phyloP scores from a whole-genome alignment of 139 green algal species.

The Pedinophyceae sp. region DNA sequence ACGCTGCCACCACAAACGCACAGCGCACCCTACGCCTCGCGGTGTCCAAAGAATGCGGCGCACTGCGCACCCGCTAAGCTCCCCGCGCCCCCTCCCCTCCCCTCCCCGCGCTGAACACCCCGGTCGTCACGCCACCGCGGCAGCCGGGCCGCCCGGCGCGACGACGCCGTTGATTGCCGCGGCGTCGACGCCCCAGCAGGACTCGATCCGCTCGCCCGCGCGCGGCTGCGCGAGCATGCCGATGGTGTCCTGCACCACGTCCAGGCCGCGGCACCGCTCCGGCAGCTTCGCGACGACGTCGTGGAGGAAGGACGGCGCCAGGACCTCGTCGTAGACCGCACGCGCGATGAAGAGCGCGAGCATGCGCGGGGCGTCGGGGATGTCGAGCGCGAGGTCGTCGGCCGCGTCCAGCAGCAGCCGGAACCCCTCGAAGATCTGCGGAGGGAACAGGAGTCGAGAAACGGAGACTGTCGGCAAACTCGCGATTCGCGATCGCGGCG shows the following conservation, averaged over 20 bases:
- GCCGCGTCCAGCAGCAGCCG: slow-evolving; percentile 3
- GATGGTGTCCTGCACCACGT: slow-evolving; percentile 34
- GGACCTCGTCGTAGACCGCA: slow-evolving; percentile 82
- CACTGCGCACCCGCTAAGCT: too few relatives aligned
- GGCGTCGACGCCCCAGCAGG: slow-evolving; percentile 58
- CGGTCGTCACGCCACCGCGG: too few relatives aligned
- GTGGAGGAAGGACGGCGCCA: slow-evolving; percentile 68
- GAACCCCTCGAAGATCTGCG: too few relatives aligned
- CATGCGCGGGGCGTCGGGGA: slow-evolving; percentile 56
- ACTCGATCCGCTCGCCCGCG: slow-evolving; percentile 51
- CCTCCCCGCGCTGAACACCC: too few relatives aligned
- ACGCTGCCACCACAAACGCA: too few relatives aligned
- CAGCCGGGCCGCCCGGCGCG: too few relatives aligned
- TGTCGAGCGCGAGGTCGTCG: slow-evolving; percentile 68
- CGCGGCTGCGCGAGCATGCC: slow-evolving; percentile 48
- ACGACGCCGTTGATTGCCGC: slow-evolving; percentile 32
- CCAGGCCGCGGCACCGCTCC: slow-evolving; percentile 37
- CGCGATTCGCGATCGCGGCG: too few relatives aligned
- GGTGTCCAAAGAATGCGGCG: too few relatives aligned
- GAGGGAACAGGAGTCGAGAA: too few relatives aligned
- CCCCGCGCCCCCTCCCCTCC: too few relatives aligned
- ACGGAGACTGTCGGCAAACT: too few relatives aligned
- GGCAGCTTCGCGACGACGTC: slow-evolving; percentile 37
- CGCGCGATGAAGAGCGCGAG: slow-evolving; percentile 65
- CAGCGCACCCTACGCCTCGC: too few relatives aligned